Base-by-base conservation (phyloP, 106 monocot genomes). In the Phalaenopsis equestris region DNA sequence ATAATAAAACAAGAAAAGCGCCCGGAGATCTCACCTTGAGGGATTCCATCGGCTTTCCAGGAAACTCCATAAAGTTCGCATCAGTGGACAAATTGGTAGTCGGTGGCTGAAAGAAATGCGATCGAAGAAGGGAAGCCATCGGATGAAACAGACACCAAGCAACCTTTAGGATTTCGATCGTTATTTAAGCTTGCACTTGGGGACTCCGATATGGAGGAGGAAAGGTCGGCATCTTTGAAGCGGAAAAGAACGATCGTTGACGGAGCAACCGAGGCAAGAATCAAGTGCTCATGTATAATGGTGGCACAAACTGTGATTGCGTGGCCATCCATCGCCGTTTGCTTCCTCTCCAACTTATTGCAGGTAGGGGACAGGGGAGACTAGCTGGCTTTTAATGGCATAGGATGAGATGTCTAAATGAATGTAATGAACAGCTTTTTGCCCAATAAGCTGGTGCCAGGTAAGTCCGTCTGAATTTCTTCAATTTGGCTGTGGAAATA, bases 61-160 rank as follows among this genome's bases (percentile, higher is more conserved):
- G n/a, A 73, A 75, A 75, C 11, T 43, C 73, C n/a, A n/a, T 77
- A 39, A 56, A 67, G 36, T 43, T 19, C 7, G 21, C 18, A 75
- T 72, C 42, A 56, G 36, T 45, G 41, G 72, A 8, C 46, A 43
- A 38, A 14, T 70, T 18, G 7, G 68, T 8, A 23, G 10, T 6
- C 19, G 80, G n/a, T 19, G 73, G 21, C 9, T 49, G 37, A 74
- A 73, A 81, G 77, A 42, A 48, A 18, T 64, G 72, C 76, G 80
- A 21, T 61, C 85, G 83, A 47, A 78, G 80, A 21, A 82, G 43
- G 61, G 61, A 73, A 17, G 81, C 43, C 46, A 84, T 72, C 84
- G 82, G 81, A 78, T 23, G 77, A 73, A 61, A 70, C 10, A 70
- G 39, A 0, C 61, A n/a, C 61, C 21, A 4, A 61, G 21, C 0